Evolutionary conservation across 208 protist species (phyloP), one percentile per base, ranked within the genome.

Genomic region (Trypanosoma scelopori): DNA sequence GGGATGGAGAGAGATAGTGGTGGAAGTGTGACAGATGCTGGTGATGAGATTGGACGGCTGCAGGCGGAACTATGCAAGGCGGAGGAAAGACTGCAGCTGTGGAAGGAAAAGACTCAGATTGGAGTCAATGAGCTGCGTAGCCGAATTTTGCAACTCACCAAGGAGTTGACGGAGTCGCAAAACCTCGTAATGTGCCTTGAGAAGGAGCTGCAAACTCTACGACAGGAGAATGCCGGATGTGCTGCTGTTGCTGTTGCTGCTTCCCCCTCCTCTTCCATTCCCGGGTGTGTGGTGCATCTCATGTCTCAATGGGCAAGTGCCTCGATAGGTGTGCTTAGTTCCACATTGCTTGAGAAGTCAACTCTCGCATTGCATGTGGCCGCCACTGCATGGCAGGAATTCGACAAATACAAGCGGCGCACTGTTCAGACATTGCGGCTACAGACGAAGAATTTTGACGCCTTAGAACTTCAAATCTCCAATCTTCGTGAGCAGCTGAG

Each of bases 31-130:
- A 55, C 28, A 1, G 55, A 55, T 37, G 30, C 9, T 3, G 28
- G 25, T 58, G 55, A 27, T 7, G 74, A 81, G 30, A 71, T 83
- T 12, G 35, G 5, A 16, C 71, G 65, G 3, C 66, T 92, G 28
- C 65, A 66, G 25, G 73, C 70, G n/a, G 82, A 89, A 55, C 76
- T 91, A 7, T 37, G 50, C 39, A 74, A 84, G 23, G 78, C 77
- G 12, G 53, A 89, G 42, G 64, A 79, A n/a, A 87, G 92, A 46
- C 73, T 96, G 20, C 53, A 32, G 22, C 46, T 51, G 5, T 96
- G 91, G 88, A 93, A 94, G 47, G 77, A 76, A 28, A 86, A 88
- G 65, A 80, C 87, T 4, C 82, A 96, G 51, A 39, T 32, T 18
- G 91, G 84, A 3, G 86, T 94, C 13, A 82, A 92, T n/a, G 69